Evolutionary conservation across 2,329 filamentous ascomycete genomes (phyloP).

Genomic region (Cladosporium austrohemisphaericum): DNA sequence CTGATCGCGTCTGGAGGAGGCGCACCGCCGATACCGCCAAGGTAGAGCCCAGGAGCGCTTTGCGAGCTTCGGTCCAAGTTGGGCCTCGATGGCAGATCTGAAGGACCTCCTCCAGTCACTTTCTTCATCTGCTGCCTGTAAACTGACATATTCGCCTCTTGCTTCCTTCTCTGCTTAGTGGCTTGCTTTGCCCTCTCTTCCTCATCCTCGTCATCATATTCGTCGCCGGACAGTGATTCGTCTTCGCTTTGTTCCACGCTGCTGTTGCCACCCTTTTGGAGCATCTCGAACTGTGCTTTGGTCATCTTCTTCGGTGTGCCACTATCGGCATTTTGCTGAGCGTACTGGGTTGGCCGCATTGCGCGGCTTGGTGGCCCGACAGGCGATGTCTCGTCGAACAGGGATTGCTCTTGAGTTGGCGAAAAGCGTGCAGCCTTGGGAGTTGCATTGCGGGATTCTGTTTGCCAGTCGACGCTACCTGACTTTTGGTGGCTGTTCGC

Average conservation of each 20-base stretch:
- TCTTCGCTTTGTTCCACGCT: conserved; percentile 34
- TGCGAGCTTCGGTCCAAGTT: conserved; percentile 50
- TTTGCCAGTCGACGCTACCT: conserved; percentile 17
- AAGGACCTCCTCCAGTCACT: conserved; percentile 70
- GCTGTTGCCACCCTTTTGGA: conserved; percentile 62
- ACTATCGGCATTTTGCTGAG: conserved; percentile 22
- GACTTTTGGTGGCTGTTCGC: conserved; percentile 26
- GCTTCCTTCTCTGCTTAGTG: conserved; percentile 74
- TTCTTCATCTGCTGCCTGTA: conserved; percentile 98
- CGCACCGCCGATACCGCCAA: conserved; percentile 30
- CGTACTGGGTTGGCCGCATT: conserved; percentile 21
- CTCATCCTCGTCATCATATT: conserved; percentile 72
- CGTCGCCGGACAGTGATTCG: conserved; percentile 54
- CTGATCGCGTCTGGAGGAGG: conserved; percentile 25
- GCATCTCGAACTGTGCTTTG: conserved; percentile 75
- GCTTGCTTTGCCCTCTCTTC: conserved; percentile 68
- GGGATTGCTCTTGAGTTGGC: conserved; percentile 21
- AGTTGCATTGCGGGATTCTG: conserved; percentile 25
- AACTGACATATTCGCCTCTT: conserved; percentile 84
- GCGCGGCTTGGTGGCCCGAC: conserved; percentile 31
- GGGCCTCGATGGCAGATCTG: conserved; percentile 50
- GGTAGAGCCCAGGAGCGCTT: conserved; percentile 25
- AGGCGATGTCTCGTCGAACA: conserved; percentile 32
- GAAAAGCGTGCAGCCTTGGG: conserved; percentile 20
- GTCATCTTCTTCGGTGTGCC: conserved; percentile 72